Evolutionary conservation across 2,329 filamentous ascomycete genomes (phyloP), one percentile per base, ranked within the genome.

Genomic region (Pseudocercospora pini-densiflorae): DNA sequence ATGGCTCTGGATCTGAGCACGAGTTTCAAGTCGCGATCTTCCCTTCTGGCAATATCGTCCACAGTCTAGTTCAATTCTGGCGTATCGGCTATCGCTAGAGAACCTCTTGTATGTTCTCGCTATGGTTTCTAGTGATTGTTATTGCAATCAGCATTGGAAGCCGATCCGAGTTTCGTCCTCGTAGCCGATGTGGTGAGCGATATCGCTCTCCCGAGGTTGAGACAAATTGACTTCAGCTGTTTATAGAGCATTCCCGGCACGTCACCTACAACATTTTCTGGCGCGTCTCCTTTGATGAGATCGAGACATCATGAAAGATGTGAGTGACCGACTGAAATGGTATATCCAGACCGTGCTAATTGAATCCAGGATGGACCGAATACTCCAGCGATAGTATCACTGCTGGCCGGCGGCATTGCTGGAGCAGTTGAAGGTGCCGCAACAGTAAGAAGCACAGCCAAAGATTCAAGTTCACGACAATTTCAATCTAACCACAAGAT

Each of bases 391-490:
- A 70, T 78, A 71, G 77, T 78, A 47, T 78, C 76, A 9, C 66
- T 79, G 14, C 64, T 76, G 7, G 76, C 77, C 6, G 77, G 77
- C 27, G 77, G 77, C 40, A 72, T 77, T 23, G 77, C 77, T n/a
- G 76, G 76, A 40, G 76, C 76, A 27, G 70, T 77, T 10, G 76
- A 78, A 62, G 77, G 73, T 8, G 73, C 73, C 23, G 70, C 72
- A 16, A 78, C 76, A 9, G 74, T 75, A 71, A 27, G 71, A 36
- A 23, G 12, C 29, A 27, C 23, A 24, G 60, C 31, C 40, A 8
- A 16, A 12, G n/a, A 53, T 12, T 19, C 8, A 12, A 53, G 40
- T 10, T 61, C 9, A 21, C 10, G 40, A 19, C 5, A 27, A 54
- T 10, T 16, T 36, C 33, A 2, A 40, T 12, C 45, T 2, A 24